Evolutionary conservation across 805 yeast species (phyloP).

Genomic region (Cyberlindnera japonica): DNA sequence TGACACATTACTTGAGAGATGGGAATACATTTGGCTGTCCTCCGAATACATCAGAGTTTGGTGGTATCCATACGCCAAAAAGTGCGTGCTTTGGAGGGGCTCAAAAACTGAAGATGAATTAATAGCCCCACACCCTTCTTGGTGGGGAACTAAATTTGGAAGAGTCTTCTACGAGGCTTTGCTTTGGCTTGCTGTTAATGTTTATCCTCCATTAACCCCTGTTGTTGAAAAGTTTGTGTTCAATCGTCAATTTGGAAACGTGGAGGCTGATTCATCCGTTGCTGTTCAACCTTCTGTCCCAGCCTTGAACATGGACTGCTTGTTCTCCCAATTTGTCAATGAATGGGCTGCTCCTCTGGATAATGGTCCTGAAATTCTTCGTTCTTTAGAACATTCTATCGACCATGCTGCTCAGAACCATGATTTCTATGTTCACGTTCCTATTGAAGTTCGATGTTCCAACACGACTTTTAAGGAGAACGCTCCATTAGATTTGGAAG

Average conservation of each 20-base stretch:
- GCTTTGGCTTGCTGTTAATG: constrained; percentile 72
- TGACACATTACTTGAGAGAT: constrained; percentile 61
- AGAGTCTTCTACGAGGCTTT: constrained; percentile 75
- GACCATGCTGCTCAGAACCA: constrained; percentile 53
- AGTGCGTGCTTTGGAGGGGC: constrained; percentile 90
- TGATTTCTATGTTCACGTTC: constrained; percentile 87
- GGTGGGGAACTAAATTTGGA: constrained; percentile 83
- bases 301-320: constrained; percentile 92
- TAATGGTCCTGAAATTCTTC: constrained; percentile 69
- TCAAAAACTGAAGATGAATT: constrained; percentile 63
- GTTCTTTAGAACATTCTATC: constrained; percentile 59
- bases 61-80: constrained; percentile 95
- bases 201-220: constrained; percentile 78
- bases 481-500: constrained; percentile 43
- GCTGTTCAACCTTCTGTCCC: constrained; percentile 80
- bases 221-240: constrained; percentile 81
- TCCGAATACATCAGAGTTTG: constrained; percentile 90
- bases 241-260: constrained; percentile 73
- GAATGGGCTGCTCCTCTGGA: constrained; percentile 95
- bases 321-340: constrained; percentile 88
- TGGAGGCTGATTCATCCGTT: constrained; percentile 59
- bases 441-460: constrained; percentile 91
- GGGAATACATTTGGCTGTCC: constrained; percentile 82
- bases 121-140: constrained; percentile 63
- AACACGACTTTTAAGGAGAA: constrained; percentile 54